Percentiles rank a stretch among this genome's conserved stretches.
Conservation (phyloP, 345 rosid genomes). For the Lenwebbia sp. region DNA sequence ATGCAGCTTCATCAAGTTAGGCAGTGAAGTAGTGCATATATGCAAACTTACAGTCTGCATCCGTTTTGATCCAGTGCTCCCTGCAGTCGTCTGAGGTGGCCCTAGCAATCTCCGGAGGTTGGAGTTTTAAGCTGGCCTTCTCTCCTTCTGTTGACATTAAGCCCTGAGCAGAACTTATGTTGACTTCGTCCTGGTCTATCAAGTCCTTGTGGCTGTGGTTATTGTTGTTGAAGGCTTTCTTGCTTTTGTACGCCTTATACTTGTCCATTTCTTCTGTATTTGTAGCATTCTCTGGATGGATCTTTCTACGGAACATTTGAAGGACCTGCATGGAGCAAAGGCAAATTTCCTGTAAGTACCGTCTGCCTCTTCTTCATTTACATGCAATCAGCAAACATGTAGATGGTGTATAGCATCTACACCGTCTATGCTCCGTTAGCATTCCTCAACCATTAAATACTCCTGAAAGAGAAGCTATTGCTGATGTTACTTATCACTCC, state of each 20-base stretch:
- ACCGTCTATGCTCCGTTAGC: background rate
- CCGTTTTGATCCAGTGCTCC: slow-evolving; percentile 91
- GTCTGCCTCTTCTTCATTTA: background rate
- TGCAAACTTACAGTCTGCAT: slow-evolving; percentile 76
- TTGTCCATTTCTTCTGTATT: slow-evolving; percentile 14
- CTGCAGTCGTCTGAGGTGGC: slow-evolving; percentile 22
- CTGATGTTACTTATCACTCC: background rate
- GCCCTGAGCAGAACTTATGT: slow-evolving; percentile 9
- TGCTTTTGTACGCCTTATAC: slow-evolving; percentile 7
- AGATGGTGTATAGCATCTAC: background rate
- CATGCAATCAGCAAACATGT: background rate
- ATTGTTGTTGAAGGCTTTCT: slow-evolving; percentile 4
- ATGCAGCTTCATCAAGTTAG: background rate
- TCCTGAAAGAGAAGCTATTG: background rate
- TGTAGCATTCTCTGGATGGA: slow-evolving; percentile 54
- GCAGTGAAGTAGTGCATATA: background rate
- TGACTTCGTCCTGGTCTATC: slow-evolving; percentile 12
- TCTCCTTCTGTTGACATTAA: slow-evolving; percentile 13
- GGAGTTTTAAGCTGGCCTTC: slow-evolving; percentile 24
- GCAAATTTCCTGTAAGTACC: background rate
- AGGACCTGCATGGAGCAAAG: slow-evolving; percentile 44
- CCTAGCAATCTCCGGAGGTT: slow-evolving; percentile 16
- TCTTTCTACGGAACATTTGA: slow-evolving; percentile 57
- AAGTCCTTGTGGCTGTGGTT: slow-evolving; percentile 5
- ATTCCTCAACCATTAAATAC: background rate